A percentile compares a stretch with the other conserved stretches of the same genome.
Conservation (phyloP, 2,329 filamentous ascomycete genomes). For the Juglanconis oblonga region DNA sequence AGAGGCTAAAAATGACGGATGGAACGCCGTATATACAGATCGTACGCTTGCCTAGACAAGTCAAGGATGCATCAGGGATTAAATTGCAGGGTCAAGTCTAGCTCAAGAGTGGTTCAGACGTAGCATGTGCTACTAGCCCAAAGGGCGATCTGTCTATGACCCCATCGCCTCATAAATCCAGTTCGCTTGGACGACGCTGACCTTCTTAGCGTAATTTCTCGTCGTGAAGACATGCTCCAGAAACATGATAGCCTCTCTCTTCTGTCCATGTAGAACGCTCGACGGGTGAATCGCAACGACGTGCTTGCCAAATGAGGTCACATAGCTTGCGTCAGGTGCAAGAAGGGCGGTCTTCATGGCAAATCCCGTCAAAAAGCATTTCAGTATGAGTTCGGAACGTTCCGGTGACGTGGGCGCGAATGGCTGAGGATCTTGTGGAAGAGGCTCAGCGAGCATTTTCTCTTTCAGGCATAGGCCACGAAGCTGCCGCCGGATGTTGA, state of each 20-base stretch:
- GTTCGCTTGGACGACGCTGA: constrained; percentile 56
- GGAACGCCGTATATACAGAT: too few species aligned
- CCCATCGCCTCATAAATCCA: constrained; percentile 53
- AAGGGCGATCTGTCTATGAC: too few species aligned
- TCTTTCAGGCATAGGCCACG: constrained; percentile 53
- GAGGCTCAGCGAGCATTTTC: constrained; percentile 44
- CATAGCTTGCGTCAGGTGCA: constrained; percentile 58
- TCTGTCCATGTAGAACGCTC: constrained; percentile 60
- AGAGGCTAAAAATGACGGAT: too few species aligned
- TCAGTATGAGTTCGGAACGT: constrained; percentile 51
- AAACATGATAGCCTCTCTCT: constrained; percentile 67
- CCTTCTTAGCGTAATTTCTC: constrained; percentile 66
- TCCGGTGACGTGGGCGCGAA: constrained; percentile 55
- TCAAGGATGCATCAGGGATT: too few species aligned
- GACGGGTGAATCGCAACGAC: constrained; percentile 61
- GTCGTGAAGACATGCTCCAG: constrained; percentile 64
- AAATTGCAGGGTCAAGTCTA: too few species aligned
- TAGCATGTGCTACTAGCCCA: too few species aligned
- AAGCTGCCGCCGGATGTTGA: constrained; percentile 61
- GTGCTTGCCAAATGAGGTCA: constrained; percentile 58
- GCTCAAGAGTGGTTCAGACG: too few species aligned
- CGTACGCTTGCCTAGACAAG: too few species aligned
- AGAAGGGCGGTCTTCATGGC: constrained; percentile 59
- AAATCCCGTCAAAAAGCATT: constrained; percentile 62
- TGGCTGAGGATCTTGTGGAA: constrained; percentile 51